Evolutionary conservation across 345 rosid genomes (phyloP).

Genomic region (Hypericum androsaemum): DNA sequence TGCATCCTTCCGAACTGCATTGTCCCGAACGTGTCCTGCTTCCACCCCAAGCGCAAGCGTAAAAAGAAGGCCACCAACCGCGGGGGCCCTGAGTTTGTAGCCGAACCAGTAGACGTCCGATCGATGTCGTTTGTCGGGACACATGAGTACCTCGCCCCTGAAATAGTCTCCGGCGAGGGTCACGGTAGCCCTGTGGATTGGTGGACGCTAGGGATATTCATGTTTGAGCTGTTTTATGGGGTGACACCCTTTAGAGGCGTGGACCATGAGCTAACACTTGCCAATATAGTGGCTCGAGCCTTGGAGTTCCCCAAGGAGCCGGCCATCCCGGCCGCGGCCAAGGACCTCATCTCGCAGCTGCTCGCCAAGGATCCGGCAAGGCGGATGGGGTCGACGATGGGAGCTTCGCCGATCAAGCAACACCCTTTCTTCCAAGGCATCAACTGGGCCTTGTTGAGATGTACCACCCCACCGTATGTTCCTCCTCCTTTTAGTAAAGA

Average conservation of each 20-base stretch:
- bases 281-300: slow-evolving; percentile 89
- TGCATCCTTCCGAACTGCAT: slow-evolving; percentile 83
- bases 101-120: slow-evolving; percentile 73
- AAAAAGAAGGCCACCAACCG: slow-evolving; percentile 52
- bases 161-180: slow-evolving; percentile 86
- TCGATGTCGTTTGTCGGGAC: slow-evolving; percentile 96
- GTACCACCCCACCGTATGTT: slow-evolving; percentile 65
- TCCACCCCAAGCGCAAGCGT: slow-evolving; percentile 52
- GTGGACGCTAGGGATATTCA: slow-evolving; percentile 92
- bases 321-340: slow-evolving; percentile 42
- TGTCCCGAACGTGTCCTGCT: slow-evolving; percentile 82
- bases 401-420: slow-evolving; percentile 74
- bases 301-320: slow-evolving; percentile 83
- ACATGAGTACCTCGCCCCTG: slow-evolving; percentile 86
- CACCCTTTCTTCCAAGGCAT: slow-evolving; percentile 82
- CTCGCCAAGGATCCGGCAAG: slow-evolving; percentile 64
- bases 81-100: slow-evolving; percentile 63
- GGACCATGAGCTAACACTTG: slow-evolving; percentile 85
- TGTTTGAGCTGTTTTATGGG: slow-evolving; percentile 70
- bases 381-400: slow-evolving; percentile 67
- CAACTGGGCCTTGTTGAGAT: slow-evolving; percentile 86
- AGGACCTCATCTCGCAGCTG: slow-evolving; percentile 61
- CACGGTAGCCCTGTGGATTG: slow-evolving; percentile 86
- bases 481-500: slow-evolving; percentile 61
- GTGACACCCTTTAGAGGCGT: slow-evolving; percentile 69